phyloP scores from a whole-genome alignment of 164 flowering plant genomes.

The Warburgia ugandensis region DNA sequence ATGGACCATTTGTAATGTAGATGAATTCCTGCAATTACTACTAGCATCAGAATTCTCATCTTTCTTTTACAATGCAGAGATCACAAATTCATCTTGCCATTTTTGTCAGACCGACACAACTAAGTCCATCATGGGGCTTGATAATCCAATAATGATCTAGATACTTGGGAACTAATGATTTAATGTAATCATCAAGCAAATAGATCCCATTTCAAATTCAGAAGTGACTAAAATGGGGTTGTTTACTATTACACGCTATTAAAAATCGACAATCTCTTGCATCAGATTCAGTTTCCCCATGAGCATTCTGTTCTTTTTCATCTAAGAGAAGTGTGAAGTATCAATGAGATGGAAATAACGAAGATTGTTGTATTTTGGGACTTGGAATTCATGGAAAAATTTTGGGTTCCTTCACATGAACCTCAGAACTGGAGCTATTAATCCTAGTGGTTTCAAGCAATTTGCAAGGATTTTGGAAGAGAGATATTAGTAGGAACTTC shows the following conservation, averaged over 20 bases:
- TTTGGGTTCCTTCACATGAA: constrained; percentile 85
- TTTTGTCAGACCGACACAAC: constrained; percentile 39
- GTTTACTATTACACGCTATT: constrained; percentile 53
- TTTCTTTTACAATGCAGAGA: constrained; percentile 63
- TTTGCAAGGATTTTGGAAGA: constrained; percentile 52
- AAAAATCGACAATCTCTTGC: constrained; percentile 52
- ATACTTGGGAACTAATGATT: constrained; percentile 35
- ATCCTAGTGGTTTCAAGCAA: constrained; percentile 77
- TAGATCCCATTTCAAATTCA: constrained; percentile 72
- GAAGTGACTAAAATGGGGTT: constrained; percentile 46
- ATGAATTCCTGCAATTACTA: constrained; percentile 34
- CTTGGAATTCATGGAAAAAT: constrained; percentile 69
- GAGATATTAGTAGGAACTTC: constrained; percentile 64
- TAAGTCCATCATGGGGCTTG: constrained; percentile 46
- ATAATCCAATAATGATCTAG: constrained; percentile 52
- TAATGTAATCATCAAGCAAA: constrained; percentile 74
- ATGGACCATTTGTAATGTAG: too few species aligned
- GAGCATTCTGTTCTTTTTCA: constrained; percentile 38
- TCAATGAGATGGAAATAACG: constrained; percentile 66
- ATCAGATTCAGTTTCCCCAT: constrained; percentile 31
- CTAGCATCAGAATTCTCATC: constrained; percentile 33
- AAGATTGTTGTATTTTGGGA: constrained; percentile 43
- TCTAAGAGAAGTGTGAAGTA: constrained; percentile 47
- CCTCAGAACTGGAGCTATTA: constrained; percentile 90
- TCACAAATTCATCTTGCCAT: constrained; percentile 68